Evolutionary conservation across 2,329 filamentous ascomycete species (phyloP).

Genomic region (Fusarium chuoi): DNA sequence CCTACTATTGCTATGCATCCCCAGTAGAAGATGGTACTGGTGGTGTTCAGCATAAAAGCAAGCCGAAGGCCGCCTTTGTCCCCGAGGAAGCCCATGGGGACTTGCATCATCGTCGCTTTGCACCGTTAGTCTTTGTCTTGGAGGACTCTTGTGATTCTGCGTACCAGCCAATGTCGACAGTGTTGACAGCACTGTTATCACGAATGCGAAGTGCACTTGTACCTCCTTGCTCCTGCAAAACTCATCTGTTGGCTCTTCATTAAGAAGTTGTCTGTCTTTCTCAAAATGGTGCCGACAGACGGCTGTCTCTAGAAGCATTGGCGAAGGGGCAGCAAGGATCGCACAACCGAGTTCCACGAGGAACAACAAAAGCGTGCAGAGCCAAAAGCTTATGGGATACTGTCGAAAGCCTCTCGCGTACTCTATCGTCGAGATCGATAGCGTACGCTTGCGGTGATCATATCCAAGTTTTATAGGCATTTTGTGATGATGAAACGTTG

Average conservation of each 20-base stretch:
- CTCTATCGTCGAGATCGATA: background rate
- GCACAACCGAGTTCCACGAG: background rate
- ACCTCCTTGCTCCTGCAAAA: conserved; percentile 1
- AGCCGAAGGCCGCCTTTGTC: background rate
- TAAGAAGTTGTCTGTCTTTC: background rate
- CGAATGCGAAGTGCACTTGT: background rate
- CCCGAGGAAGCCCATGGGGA: background rate
- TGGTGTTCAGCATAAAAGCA: background rate
- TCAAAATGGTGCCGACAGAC: conserved; percentile 3
- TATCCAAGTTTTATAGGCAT: background rate
- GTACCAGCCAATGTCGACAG: background rate
- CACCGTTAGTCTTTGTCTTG: background rate
- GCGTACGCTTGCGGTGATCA: accelerated
- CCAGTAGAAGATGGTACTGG: background rate
- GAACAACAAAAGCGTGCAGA: background rate
- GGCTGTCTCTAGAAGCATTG: background rate
- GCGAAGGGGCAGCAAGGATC: background rate
- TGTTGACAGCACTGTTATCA: background rate
- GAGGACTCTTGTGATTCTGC: background rate
- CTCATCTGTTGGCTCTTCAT: background rate
- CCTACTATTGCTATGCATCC: background rate
- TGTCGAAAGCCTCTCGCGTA: background rate
- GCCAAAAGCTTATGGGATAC: conserved; percentile 12
- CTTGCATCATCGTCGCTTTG: background rate
- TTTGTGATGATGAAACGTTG: background rate